Evolutionary conservation across 768 basidiomycete genomes (phyloP).

Genomic region (Epithele typhae): DNA sequence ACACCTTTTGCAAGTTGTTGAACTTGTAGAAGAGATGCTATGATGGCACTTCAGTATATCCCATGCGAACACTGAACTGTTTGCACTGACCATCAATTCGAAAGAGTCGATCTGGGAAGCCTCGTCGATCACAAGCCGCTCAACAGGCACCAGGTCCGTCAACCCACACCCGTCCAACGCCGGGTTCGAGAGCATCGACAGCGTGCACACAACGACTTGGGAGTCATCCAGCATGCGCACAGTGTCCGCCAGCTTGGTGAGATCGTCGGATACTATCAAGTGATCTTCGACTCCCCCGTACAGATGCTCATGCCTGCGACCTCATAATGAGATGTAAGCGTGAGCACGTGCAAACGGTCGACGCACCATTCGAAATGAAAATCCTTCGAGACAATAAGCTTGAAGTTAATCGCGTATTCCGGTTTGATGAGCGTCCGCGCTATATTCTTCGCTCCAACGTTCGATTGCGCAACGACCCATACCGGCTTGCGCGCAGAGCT

Average conservation of each 20-base stretch:
- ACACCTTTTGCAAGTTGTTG: conserved; percentile 30
- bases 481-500: conserved; percentile 22
- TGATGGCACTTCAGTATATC: not conserved
- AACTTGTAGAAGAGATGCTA: conserved; percentile 28
- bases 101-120: conserved; percentile 41
- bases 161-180: conserved; percentile 3
- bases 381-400: conserved; percentile 36
- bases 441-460: conserved; percentile 84
- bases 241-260: conserved; percentile 17
- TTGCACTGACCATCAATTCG: conserved; percentile 9
- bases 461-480: conserved; percentile 79
- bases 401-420: conserved; percentile 53
- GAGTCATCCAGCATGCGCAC: conserved; percentile 17
- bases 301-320: conserved; percentile 46
- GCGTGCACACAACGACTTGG: conserved; percentile 42
- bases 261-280: conserved; percentile 35
- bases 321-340: not conserved
- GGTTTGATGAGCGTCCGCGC: conserved; percentile 54
- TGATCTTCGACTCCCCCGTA: conserved; percentile 33
- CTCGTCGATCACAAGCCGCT: conserved; percentile 41
- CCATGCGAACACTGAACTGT: not conserved
- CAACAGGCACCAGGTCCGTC: conserved; percentile 29
- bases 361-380: conserved; percentile 25
- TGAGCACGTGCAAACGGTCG: not conserved
- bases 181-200: conserved; percentile 40